Percentiles rank a stretch among this genome's conserved stretches.
Evolutionary conservation across 768 basidiomycete species (phyloP).

Genomic region (Phaffia australis): DNA sequence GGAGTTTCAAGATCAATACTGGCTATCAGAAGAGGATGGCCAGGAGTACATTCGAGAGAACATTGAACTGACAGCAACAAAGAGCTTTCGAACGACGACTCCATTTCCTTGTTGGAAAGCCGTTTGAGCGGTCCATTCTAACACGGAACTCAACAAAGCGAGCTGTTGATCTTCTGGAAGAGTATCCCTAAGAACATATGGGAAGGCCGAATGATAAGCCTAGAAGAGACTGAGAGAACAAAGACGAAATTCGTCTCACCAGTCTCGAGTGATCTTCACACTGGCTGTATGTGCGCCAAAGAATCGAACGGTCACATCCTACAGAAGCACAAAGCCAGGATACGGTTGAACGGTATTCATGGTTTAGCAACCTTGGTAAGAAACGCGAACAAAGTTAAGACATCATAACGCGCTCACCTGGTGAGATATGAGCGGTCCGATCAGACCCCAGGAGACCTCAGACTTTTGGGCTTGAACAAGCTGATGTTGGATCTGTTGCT

Average conservation of each 20-base stretch:
- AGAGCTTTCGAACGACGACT: slow-evolving; percentile 73
- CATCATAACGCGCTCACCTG: slow-evolving; percentile 28
- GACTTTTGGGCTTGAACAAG: slow-evolving; percentile 29
- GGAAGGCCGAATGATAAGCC: neutral
- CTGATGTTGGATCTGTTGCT: slow-evolving; percentile 28
- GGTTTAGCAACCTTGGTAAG: too few relatives aligned
- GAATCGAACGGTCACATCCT: slow-evolving; percentile 78
- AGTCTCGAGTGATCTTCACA: slow-evolving; percentile 86
- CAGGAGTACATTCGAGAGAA: neutral
- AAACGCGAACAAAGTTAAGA: too few relatives aligned
- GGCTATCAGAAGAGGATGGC: too few relatives aligned
- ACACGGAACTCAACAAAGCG: slow-evolving; percentile 53
- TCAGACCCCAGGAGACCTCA: slow-evolving; percentile 67
- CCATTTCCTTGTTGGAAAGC: slow-evolving; percentile 40
- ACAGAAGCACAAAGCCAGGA: neutral
- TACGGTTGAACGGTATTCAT: neutral
- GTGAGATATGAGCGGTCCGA: slow-evolving; percentile 62
- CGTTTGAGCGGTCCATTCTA: slow-evolving; percentile 60
- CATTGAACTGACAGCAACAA: slow-evolving; percentile 58
- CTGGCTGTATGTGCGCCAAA: slow-evolving; percentile 89
- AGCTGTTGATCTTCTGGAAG: slow-evolving; percentile 55
- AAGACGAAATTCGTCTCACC: slow-evolving; percentile 44
- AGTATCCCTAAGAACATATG: slow-evolving; percentile 48
- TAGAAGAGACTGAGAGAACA: neutral
- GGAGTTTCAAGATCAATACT: neutral